phyloP scores from a whole-genome alignment of 306 rosid genomes.

The Corylus americana region DNA sequence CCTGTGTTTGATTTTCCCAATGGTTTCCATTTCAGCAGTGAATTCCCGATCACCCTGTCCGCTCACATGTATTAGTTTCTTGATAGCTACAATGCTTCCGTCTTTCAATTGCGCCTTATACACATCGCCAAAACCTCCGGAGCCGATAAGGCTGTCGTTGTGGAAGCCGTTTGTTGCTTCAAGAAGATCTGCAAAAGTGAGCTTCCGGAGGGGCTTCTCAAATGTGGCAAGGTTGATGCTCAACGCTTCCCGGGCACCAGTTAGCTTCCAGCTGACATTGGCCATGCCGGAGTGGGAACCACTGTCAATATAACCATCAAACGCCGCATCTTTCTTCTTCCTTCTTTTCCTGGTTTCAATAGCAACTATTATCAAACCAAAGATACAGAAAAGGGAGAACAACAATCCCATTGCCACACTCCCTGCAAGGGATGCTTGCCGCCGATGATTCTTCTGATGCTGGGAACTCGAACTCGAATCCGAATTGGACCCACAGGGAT shows the following conservation, averaged over 20 bases:
- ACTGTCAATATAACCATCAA: slow-evolving; percentile 61
- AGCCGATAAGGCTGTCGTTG: slow-evolving; percentile 77
- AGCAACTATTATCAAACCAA: slow-evolving; percentile 71
- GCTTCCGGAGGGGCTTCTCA: slow-evolving; percentile 82
- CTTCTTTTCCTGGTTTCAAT: slow-evolving; percentile 74
- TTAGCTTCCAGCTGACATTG: slow-evolving; percentile 64
- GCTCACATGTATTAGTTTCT: slow-evolving; percentile 83
- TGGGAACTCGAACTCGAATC: slow-evolving; percentile 25
- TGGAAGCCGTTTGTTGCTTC: slow-evolving; percentile 90
- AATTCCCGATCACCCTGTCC: slow-evolving; percentile 98
- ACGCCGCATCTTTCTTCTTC: slow-evolving; percentile 68
- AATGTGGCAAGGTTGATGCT: slow-evolving; percentile 91
- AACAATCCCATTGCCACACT: slow-evolving; percentile 93
- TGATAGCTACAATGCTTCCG: slow-evolving; percentile 85
- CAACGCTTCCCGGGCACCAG: slow-evolving; percentile 74
- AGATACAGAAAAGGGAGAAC: slow-evolving; percentile 74
- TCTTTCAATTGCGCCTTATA: slow-evolving; percentile 92
- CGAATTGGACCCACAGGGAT: slow-evolving; percentile 33
- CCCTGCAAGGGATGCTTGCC: slow-evolving; percentile 72
- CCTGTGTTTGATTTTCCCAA: slow-evolving; percentile 94
- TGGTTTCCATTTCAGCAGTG: slow-evolving; percentile 99
- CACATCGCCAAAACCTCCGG: slow-evolving; percentile 92
- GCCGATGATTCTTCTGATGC: slow-evolving; percentile 59
- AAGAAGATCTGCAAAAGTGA: slow-evolving; percentile 89
- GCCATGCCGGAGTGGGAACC: slow-evolving; percentile 61